These are phyloP conservation scores for Macrolepiota dolichaula DNA, from an alignment of 768 basidiomycete species.

Conservation along the genomic window DNA sequence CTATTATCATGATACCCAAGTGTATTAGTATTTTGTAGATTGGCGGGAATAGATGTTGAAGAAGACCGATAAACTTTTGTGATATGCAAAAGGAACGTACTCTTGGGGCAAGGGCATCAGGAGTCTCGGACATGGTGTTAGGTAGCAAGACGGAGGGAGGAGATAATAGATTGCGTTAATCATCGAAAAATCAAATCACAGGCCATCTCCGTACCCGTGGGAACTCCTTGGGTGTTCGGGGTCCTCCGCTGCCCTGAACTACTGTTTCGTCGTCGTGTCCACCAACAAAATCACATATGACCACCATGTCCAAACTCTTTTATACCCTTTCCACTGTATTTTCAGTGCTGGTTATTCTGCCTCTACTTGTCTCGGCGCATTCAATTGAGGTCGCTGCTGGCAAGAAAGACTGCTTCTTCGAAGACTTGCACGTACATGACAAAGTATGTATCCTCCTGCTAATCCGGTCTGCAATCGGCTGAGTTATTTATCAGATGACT, in stretches of 20 bases:
- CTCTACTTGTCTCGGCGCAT: conserved; percentile 52
- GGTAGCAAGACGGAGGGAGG: conserved; percentile 23
- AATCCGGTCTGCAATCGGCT: conserved; percentile 4
- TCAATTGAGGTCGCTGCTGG: conserved; percentile 74
- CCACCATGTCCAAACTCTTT: conserved; percentile 3
- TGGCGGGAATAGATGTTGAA: neutral
- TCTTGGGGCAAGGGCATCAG: conserved; percentile 68
- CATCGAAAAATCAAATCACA: conserved; percentile 13
- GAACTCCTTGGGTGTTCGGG: neutral
- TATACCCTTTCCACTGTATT: conserved; percentile 6
- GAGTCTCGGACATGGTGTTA: conserved; percentile 51
- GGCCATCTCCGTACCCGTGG: conserved; percentile 11
- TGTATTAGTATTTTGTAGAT: conserved; percentile 18
- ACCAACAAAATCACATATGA: conserved; percentile 1
- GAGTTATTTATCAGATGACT: conserved; percentile 71
- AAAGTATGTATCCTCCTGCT: conserved; percentile 49
- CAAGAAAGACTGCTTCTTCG: conserved; percentile 93
- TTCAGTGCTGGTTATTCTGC: conserved; percentile 34
- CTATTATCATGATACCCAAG: conserved; percentile 26
- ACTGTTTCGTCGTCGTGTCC: conserved; percentile 9
- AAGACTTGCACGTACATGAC: conserved; percentile 89
- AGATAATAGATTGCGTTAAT: conserved; percentile 17
- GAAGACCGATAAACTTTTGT: conserved; percentile 9
- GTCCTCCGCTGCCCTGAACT: conserved; percentile 5
- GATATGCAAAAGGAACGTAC: conserved; percentile 40